Evolutionary conservation across 2,329 filamentous ascomycete species (phyloP).

Genomic region (Monilinia fructicola): DNA sequence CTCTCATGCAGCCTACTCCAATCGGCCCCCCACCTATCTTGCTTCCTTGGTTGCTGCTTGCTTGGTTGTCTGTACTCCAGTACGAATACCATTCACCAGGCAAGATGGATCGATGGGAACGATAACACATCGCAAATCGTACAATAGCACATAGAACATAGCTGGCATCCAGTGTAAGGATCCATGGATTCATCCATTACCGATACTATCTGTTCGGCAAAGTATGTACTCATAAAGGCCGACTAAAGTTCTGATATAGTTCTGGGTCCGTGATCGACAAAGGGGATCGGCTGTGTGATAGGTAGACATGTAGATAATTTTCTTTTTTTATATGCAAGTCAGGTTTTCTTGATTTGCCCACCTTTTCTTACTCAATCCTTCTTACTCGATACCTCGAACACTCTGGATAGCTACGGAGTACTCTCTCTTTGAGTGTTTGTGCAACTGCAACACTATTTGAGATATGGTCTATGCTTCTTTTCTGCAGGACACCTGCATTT

Average conservation of each 20-base stretch:
- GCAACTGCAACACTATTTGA: neutral
- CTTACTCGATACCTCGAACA: slow-evolving; percentile 18
- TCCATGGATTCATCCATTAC: slow-evolving; percentile 3
- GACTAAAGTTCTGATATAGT: neutral
- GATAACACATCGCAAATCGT: slow-evolving; percentile 16
- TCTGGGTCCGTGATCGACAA: slow-evolving; percentile 13
- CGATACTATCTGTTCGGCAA: neutral
- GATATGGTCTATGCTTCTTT: slow-evolving; percentile 24
- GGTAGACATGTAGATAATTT: slow-evolving; percentile 6
- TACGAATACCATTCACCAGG: slow-evolving; percentile 15
- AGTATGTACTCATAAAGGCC: neutral
- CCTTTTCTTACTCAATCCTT: neutral
- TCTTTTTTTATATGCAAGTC: neutral
- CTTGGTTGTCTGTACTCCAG: slow-evolving; percentile 2
- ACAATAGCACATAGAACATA: slow-evolving; percentile 17
- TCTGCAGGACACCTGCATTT: slow-evolving; percentile 24
- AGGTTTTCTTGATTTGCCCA: neutral
- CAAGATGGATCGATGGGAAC: slow-evolving; percentile 16
- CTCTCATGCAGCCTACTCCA: slow-evolving; percentile 35
- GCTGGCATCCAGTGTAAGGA: slow-evolving; percentile 14
- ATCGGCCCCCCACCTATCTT: slow-evolving; percentile 35
- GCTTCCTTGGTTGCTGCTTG: slow-evolving; percentile 28
- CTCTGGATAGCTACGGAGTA: slow-evolving; percentile 14
- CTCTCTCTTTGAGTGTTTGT: slow-evolving; percentile 10
- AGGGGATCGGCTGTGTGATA: slow-evolving; percentile 3